Evolutionary conservation across 805 yeast genomes (phyloP).

Genomic region (Naumovozyma castellii): DNA sequence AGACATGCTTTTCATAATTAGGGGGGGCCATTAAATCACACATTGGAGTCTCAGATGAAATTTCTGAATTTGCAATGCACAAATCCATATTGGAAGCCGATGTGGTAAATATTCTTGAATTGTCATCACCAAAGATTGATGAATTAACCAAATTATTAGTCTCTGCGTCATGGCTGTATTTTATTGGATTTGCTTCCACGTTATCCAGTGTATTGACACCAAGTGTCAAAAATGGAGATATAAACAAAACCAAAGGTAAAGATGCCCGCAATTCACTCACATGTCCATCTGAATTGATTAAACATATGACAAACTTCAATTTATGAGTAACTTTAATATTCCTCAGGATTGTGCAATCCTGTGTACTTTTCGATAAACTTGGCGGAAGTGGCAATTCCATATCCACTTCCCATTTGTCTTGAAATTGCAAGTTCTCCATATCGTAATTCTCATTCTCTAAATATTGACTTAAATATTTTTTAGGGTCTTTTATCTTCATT

Average conservation of each 20-base stretch:
- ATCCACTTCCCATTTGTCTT: conserved; percentile 68
- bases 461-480: conserved; percentile 25
- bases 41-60: conserved; percentile 3
- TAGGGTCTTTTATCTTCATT: conserved; percentile 35
- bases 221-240: conserved; percentile 74
- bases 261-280: conserved; percentile 87
- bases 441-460: conserved; percentile 20
- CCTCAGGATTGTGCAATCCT: conserved; percentile 67
- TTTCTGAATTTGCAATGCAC: background rate
- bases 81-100: background rate
- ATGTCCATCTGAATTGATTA: conserved; percentile 85
- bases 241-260: conserved; percentile 66
- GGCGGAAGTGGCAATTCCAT: conserved; percentile 59
- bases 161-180: background rate
- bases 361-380: conserved; percentile 66
- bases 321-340: conserved; percentile 82
- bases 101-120: background rate
- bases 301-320: conserved; percentile 66
- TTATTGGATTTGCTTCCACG: background rate
- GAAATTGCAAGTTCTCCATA: conserved; percentile 12
- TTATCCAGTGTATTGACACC: conserved; percentile 15
- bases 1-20: conserved; percentile 66
- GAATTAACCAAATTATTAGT: background rate
- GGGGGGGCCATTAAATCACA: conserved; percentile 66
- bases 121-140: background rate